These are phyloP conservation scores for Aspergillus egyptiacus DNA, from an alignment of 495 filamentous ascomycete species.

Conservation along the genomic window DNA sequence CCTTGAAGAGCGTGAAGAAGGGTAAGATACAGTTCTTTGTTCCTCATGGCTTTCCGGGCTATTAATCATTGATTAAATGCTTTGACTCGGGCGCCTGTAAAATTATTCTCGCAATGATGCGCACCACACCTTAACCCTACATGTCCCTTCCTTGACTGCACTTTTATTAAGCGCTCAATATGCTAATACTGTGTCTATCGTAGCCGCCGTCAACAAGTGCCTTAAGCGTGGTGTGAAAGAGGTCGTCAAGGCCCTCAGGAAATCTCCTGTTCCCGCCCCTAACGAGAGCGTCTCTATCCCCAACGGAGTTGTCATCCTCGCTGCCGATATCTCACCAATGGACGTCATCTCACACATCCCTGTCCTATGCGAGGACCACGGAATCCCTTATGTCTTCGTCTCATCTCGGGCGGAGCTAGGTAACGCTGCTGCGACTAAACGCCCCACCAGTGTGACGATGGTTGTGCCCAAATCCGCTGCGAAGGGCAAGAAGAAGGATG, in stretches of 20 bases:
- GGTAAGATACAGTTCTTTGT: conserved; percentile 48
- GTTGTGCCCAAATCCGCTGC: conserved; percentile 53
- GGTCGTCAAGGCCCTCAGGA: conserved; percentile 93
- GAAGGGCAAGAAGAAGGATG: conserved; percentile 48
- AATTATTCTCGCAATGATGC: too few species aligned
- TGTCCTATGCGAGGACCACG: conserved; percentile 94
- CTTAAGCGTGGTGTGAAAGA: conserved; percentile 98
- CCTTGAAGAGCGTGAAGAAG: conserved; percentile 88
- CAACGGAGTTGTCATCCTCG: conserved; percentile 78
- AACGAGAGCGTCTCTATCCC: conserved; percentile 48
- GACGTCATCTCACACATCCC: conserved; percentile 97
- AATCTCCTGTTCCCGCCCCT: conserved; percentile 58
- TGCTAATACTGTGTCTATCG: conserved; percentile 18
- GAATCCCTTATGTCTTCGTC: conserved; percentile 90
- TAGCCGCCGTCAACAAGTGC: conserved; percentile 85
- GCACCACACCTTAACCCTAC: too few species aligned
- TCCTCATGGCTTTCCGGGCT: neutral
- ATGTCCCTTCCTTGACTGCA: too few species aligned
- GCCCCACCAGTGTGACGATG: conserved; percentile 93
- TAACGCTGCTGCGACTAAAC: conserved; percentile 83
- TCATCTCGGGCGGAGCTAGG: conserved; percentile 83
- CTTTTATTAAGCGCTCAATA: too few species aligned
- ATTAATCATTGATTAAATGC: too few species aligned
- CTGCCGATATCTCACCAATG: conserved; percentile 94
- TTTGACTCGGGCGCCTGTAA: too few species aligned